Evolutionary conservation across 352 stramenopile species (phyloP), one percentile per base, ranked within the genome.

Genomic region (Globisporangium lucens): DNA sequence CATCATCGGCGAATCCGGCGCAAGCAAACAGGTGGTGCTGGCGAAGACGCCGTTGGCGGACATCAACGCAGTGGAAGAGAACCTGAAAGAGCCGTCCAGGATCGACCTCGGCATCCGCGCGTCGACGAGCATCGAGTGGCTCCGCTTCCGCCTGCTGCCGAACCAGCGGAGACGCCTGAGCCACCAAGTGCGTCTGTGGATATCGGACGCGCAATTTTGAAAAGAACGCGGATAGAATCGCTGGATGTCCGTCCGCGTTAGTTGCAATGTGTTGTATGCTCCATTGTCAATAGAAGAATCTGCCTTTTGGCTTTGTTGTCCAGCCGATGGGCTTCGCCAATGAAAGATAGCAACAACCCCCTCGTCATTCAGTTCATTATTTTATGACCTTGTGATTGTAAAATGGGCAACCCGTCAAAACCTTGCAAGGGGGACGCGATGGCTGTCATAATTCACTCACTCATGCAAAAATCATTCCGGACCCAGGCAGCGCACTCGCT

Each of bases 21-120:
- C 66, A 15, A 75, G 77, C 55, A 75, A 72, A 56, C 76, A 89
- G 62, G 63, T 68, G 7, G 73, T 91, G 27, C 70, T 92, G n/a
- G 66, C 69, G 12, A 78, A 72, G 61, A 79, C 73, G n/a, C 57
- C 70, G 33, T 65, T 94, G 20, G 61, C 71, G 53, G 73, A 73
- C 12, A 76, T 94, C 36, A 75, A 90, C 30, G 77, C 78, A 9
- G 76, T 94, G 33, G 83, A 94, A 65, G 84, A 94, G 73, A 90
- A 70, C 58, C 72, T 94, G 20, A 76, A 72, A 2, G 78, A 91
- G 61, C 80, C 84, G 17, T 82, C 83, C 24, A 66, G 80, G 41
- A 73, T 94, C 10, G 83, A 94, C 47, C 65, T 94, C 24, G 83
- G 79, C 8, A 66, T 93, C 7, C 76, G 80, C 61, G 74, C 68